Conservation (phyloP, 2,329 filamentous ascomycete genomes). For the Calonectria fujianensis region DNA sequence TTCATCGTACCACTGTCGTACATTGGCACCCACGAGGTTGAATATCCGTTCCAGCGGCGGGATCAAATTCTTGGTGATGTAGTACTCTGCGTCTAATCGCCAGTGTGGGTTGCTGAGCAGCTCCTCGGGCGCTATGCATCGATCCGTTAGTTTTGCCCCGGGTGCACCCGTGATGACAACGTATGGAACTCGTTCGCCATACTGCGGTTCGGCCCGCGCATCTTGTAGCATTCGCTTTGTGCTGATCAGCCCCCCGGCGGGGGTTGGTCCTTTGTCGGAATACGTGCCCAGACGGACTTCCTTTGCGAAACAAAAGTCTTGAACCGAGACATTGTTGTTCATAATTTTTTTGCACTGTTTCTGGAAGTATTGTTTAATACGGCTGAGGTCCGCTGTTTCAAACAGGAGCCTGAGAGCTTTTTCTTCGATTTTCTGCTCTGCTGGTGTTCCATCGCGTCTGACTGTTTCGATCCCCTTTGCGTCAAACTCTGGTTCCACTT, state of each 20-base stretch:
- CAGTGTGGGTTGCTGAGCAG: conserved; percentile 85
- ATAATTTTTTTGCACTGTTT: conserved; percentile 94
- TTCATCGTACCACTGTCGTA: conserved; percentile 94
- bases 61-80: conserved; percentile 96
- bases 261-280: conserved; percentile 82
- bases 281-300: conserved; percentile 95
- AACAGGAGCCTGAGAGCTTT: conserved; percentile 93
- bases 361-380: conserved; percentile 94
- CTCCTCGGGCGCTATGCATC: conserved; percentile 91
- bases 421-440: conserved; percentile 97
- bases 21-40: conserved; percentile 94
- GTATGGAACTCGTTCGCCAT: conserved; percentile 95
- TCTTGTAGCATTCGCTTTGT: conserved; percentile 91
- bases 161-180: conserved; percentile 93
- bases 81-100: conserved; percentile 94
- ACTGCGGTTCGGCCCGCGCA: conserved; percentile 90
- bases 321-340: conserved; percentile 88
- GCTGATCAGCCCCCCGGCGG: conserved; percentile 92
- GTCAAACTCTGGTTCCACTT: conserved; percentile 91
- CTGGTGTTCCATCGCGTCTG: conserved; percentile 93
- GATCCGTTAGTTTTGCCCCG: conserved; percentile 88
- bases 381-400: conserved; percentile 89
- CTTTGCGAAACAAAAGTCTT: conserved; percentile 96
- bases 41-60: conserved; percentile 97
- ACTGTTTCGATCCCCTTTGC: conserved; percentile 99